Evolutionary conservation across 2,329 filamentous ascomycete genomes (phyloP), one percentile per base, ranked within the genome.

Genomic region (Ophiocordyceps polyrhachis-furcata): DNA sequence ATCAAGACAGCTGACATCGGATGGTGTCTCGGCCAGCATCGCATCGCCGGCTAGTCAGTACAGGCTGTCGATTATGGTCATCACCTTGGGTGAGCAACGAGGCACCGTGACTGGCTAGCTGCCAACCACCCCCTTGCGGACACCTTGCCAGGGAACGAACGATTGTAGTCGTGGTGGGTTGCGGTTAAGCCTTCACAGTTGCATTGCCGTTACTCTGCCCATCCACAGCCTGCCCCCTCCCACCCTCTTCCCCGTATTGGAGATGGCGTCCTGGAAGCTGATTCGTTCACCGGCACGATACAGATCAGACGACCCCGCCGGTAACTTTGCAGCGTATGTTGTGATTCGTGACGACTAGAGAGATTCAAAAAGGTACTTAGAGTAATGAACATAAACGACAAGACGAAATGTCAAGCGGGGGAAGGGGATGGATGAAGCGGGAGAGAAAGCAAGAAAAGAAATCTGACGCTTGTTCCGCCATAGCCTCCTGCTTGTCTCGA

Each of bases 191-290:
- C 23, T 40, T 41, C 35, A 43, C 38, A 13, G 48, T 51, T 43
- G 46, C 44, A 51, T 50, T 35, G 42, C 44, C 29, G 48, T 41
- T 44, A 43, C 44, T 47, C 43, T 40, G 40, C 44, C 45, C 43
- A 46, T 43, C 35, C 25, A 43, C 28, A 20, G 41, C 28, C 29
- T 19, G 45, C 15, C 17, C 41, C 40, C 43, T 46, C 43, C 43
- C 45, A 50, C 46, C 35, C 20, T 28, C 28, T 42, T 31, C 42
- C 4, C 38, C 19, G n/a, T 11, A 13, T 40, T 43, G n/a, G 14
- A 25, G 32, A 21, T 28, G 23, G 15, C 42, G 31, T 41, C 19
- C 15, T 44, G 37, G 44, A 37, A 31, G 21, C 5, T 19, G 42
- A 17, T n/a, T 40, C 15, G 21, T 17, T 25, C 15, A n/a, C 6